A percentile compares a stretch with the other conserved stretches of the same genome.
Conservation (phyloP, 2,329 filamentous ascomycete species). For the Leptographium flavum region DNA sequence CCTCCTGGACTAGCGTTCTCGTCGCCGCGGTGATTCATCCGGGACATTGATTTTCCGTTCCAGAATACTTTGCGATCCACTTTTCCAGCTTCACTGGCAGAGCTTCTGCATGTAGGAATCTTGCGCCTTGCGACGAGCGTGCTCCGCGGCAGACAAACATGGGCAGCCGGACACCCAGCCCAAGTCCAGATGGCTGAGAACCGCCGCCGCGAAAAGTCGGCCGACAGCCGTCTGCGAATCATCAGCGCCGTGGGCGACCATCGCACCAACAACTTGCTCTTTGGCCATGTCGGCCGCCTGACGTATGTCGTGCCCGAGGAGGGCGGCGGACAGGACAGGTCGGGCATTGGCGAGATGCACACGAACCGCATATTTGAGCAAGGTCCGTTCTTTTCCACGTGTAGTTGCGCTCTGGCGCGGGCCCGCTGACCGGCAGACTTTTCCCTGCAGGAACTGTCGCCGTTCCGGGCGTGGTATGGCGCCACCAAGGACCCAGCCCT, state of each 20-base stretch:
- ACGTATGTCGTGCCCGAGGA: slow-evolving; percentile 24
- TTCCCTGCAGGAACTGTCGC: slow-evolving; percentile 15
- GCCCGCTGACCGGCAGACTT: not conserved
- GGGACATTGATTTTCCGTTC: too few species aligned
- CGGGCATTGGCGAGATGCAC: slow-evolving; percentile 3
- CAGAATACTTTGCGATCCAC: not conserved
- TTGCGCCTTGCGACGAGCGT: too few species aligned
- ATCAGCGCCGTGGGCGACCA: slow-evolving; percentile 16
- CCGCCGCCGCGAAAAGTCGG: not conserved
- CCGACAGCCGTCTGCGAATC: not conserved
- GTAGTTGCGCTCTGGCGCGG: not conserved
- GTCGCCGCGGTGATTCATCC: too few species aligned
- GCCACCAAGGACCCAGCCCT: slow-evolving; percentile 6
- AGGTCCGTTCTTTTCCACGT: slow-evolving; percentile 11
- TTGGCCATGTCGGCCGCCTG: slow-evolving; percentile 37
- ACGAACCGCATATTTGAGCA: slow-evolving; percentile 7
- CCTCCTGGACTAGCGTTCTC: too few species aligned
- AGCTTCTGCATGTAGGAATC: too few species aligned
- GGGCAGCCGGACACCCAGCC: too few species aligned
- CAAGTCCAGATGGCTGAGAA: slow-evolving; percentile 14
- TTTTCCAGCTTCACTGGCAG: too few species aligned
- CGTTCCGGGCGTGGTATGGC: slow-evolving; percentile 15
- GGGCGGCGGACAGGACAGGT: not conserved
- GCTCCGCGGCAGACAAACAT: not conserved
- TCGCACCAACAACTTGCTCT: slow-evolving; percentile 30